Evolutionary conservation across 1,284 basidiomycete genomes (phyloP), one percentile per base, ranked within the genome.

Genomic region (Waitea zeae): DNA sequence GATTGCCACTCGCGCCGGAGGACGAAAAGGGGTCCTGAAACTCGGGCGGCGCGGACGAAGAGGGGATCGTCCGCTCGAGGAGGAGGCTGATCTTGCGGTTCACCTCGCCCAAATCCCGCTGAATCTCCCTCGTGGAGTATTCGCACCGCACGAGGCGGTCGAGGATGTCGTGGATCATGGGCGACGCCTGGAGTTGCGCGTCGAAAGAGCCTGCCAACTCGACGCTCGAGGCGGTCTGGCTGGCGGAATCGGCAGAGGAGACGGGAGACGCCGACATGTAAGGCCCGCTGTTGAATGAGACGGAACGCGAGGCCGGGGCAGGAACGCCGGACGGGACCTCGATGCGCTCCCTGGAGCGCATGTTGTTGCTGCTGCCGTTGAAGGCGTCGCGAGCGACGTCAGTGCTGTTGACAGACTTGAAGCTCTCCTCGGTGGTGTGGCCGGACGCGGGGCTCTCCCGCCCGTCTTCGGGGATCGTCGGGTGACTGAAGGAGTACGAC

Each of bases 11-110:
- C 36, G 64, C 59, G 36, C 39, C 34, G 17, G 49, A 39, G 4
- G 60, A 47, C 17, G 78, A 70, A 46, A 83, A 84, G 0, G 80
- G 81, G 46, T 83, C 72, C 49, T 77, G 75, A 58, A 83, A 83
- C 44, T 82, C 77, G 13, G 73, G 73, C 36, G 73, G 65, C 12
- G 53, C 51, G 34, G 48, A 55, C 29, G 54, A 40, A 36, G 42
- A 46, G n/a, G n/a, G n/a, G n/a, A n/a, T n/a, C 5, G 67, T 64
- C 26, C 76, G 68, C 40, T 87, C 81, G 27, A 87, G 59, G 35
- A 88, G 61, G 11, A 84, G 48, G 47, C 76, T 70, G 36, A 88
- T 68, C 55, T 87, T 87, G 46, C 70, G 69, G 40, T 75, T 68
- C 31, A 89, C 61, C 46, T 83, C 79, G 5, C 61, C 60, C 26